phyloP scores from a whole-genome alignment of 371 early-diverging fungal species.

The Enterocytospora artemiae region DNA sequence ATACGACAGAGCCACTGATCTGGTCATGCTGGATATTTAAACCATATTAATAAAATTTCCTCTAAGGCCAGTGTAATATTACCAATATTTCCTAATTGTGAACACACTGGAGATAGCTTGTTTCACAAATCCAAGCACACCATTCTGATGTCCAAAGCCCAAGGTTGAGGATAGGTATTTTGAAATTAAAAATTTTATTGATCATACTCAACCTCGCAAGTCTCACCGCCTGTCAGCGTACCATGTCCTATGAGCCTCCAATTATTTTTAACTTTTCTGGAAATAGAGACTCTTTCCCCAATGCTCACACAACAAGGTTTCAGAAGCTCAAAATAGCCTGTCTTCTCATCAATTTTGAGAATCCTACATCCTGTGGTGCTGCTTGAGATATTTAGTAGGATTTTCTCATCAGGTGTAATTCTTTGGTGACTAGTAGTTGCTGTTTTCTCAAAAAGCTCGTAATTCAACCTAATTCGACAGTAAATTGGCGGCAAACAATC shows the following conservation, averaged over 20 bases:
- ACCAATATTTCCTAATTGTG: neutral
- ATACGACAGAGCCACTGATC: constrained; percentile 25
- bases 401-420: constrained; percentile 77
- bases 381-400: constrained; percentile 94
- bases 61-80: too few relatives aligned
- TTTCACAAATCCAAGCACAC: too few relatives aligned
- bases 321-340: constrained; percentile 73
- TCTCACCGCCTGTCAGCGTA: constrained; percentile 26
- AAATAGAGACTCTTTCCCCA: constrained; percentile 90
- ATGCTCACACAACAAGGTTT: constrained; percentile 91
- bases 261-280: constrained; percentile 90
- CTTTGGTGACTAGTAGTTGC: constrained; percentile 76
- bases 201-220: constrained; percentile 29
- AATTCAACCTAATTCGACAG: constrained; percentile 83
- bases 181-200: neutral
- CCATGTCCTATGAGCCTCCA: constrained; percentile 65
- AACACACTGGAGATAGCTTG: neutral
- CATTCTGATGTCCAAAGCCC: too few relatives aligned
- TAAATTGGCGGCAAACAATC: constrained; percentile 89
- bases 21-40: constrained; percentile 13
- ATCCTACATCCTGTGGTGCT: constrained; percentile 90
- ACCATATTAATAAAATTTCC: too few relatives aligned
- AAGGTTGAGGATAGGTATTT: neutral
- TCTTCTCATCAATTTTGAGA: constrained; percentile 68
- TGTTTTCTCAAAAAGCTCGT: constrained; percentile 84